These are phyloP conservation scores for Eremochloa ophiuroides DNA, from an alignment of 176 grass and related monocot genomes.

Conservation along the genomic window DNA sequence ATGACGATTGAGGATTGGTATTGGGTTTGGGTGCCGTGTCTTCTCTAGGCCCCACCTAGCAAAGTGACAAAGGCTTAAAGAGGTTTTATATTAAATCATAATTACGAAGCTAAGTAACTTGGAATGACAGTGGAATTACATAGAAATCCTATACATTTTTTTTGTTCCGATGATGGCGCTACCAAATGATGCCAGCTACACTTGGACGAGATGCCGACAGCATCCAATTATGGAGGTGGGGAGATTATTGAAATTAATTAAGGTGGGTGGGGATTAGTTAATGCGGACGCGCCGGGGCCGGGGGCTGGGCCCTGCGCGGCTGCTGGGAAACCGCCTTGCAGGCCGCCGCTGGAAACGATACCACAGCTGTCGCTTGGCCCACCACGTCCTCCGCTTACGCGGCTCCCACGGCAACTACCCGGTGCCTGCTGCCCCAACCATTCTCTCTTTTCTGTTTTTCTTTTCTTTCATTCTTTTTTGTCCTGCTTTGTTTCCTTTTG, in stretches of 20 bases:
- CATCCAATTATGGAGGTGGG: neutral
- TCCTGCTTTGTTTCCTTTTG: neutral
- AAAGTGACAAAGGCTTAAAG: neutral
- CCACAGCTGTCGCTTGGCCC: constrained; percentile 19
- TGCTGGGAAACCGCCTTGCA: constrained; percentile 34
- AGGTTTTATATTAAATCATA: too few relatives aligned
- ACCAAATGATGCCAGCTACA: neutral
- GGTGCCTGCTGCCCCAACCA: neutral
- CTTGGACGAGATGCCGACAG: neutral
- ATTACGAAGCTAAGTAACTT: too few relatives aligned
- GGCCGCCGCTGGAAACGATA: constrained; percentile 21
- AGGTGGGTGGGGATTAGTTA: constrained; percentile 17
- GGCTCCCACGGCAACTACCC: constrained; percentile 25
- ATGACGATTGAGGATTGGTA: neutral
- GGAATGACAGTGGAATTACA: too few relatives aligned
- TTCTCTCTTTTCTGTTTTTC: neutral
- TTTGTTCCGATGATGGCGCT: neutral
- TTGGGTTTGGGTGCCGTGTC: neutral
- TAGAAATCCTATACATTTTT: too few relatives aligned
- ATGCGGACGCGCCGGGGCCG: constrained; percentile 14
- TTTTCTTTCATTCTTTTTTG: neutral
- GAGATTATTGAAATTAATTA: constrained; percentile 1
- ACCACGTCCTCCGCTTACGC: constrained; percentile 26
- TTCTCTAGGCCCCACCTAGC: neutral
- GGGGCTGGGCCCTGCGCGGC: neutral